Conservation (phyloP, 768 basidiomycete species). For the Boletus insuetus region DNA sequence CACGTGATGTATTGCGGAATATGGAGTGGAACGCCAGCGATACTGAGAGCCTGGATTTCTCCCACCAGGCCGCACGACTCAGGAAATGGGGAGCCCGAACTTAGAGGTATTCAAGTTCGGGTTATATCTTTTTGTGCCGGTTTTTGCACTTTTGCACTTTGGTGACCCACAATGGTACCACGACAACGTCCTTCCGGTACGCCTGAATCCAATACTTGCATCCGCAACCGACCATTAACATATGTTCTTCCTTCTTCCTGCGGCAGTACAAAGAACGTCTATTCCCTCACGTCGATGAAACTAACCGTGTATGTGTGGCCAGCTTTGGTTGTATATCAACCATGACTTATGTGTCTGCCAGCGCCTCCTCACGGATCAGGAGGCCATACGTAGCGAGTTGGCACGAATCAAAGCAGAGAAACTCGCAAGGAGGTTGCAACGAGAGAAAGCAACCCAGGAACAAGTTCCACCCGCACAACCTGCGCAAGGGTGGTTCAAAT, state of each 20-base stretch:
- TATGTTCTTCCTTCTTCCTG: background rate
- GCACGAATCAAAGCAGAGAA: conserved; percentile 69
- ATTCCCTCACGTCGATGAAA: conserved; percentile 61
- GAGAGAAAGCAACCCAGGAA: conserved; percentile 38
- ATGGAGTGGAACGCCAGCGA: too few relatives aligned
- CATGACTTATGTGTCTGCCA: conserved; percentile 20
- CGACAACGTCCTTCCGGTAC: conserved; percentile 70
- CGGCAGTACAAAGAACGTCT: conserved; percentile 68
- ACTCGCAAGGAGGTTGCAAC: conserved; percentile 41
- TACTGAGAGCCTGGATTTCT: background rate
- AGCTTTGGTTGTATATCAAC: conserved; percentile 7
- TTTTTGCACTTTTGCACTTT: conserved; percentile 77
- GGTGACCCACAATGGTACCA: conserved; percentile 89
- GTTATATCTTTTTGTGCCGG: conserved; percentile 82
- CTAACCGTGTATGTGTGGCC: conserved; percentile 42
- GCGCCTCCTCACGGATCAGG: conserved; percentile 66
- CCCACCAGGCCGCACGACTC: conserved; percentile 39
- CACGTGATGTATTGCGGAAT: background rate
- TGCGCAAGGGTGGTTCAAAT: conserved; percentile 29
- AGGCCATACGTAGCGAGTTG: conserved; percentile 63
- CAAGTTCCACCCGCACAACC: conserved; percentile 12
- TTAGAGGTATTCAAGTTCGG: conserved; percentile 91
- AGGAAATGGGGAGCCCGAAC: conserved; percentile 66
- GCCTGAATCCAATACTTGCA: conserved; percentile 20
- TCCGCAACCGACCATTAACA: background rate